phyloP scores from a whole-genome alignment of 495 filamentous ascomycete genomes.

The Staphylotrichum tortipilum region DNA sequence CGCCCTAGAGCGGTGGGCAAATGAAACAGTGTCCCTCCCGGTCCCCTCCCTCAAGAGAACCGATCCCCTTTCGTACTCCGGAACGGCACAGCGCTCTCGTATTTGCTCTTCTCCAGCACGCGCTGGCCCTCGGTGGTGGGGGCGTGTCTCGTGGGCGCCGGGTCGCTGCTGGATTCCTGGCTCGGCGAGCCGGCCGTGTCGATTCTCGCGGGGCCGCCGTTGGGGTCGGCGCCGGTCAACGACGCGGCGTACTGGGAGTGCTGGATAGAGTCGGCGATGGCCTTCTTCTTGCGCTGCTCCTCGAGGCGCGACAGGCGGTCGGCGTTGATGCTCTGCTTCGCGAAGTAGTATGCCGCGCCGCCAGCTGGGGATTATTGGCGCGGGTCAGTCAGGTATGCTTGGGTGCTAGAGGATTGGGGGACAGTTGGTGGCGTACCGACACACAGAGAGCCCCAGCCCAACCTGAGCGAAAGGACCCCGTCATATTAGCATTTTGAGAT shows the following conservation, averaged over 20 bases:
- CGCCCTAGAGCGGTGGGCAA: too few species aligned
- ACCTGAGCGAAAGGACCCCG: constrained; percentile 37
- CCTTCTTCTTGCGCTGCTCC: constrained; percentile 55
- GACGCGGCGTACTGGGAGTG: constrained; percentile 31
- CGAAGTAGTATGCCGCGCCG: constrained; percentile 84
- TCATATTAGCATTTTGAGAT: constrained; percentile 14
- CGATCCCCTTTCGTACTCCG: constrained; percentile 72
- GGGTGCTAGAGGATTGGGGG: too few species aligned
- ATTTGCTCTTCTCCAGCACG: constrained; percentile 78
- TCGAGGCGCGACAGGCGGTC: constrained; percentile 67
- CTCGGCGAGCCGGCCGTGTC: constrained; percentile 69
- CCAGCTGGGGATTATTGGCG: constrained; percentile 53
- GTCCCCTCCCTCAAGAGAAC: constrained; percentile 42
- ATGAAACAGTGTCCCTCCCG: too few species aligned
- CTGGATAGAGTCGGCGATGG: constrained; percentile 53
- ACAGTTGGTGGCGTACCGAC: constrained; percentile 54
- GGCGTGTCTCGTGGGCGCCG: constrained; percentile 77
- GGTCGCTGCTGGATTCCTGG: constrained; percentile 68
- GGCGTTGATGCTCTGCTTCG: constrained; percentile 86
- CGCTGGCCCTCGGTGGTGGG: constrained; percentile 62
- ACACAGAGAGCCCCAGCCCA: constrained; percentile 81
- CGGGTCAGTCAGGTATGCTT: constrained; percentile 21
- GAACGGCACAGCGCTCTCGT: constrained; percentile 65
- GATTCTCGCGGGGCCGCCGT: constrained; percentile 33
- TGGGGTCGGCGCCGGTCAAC: too few species aligned